A percentile compares a stretch with the other conserved stretches of the same genome.
Conservation (phyloP, 1,284 basidiomycete genomes). For the Wallemia mellicola region DNA sequence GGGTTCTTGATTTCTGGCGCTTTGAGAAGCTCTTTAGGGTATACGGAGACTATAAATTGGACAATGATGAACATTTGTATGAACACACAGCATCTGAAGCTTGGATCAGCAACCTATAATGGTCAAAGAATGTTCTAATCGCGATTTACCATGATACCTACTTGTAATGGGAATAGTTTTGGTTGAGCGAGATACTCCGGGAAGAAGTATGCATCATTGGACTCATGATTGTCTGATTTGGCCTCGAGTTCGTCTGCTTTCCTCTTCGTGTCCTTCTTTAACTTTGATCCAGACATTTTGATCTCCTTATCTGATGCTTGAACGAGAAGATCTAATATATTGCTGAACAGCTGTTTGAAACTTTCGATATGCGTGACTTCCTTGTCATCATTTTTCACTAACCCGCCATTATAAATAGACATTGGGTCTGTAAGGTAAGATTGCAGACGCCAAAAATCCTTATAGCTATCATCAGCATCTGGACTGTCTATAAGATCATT, state of each 20-base stretch:
- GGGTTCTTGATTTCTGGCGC: not conserved
- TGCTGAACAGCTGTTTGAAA: conserved; percentile 3
- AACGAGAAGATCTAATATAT: conserved; percentile 18
- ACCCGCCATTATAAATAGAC: not conserved
- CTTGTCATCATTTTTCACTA: not conserved
- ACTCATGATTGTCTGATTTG: too few species aligned
- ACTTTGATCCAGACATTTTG: conserved; percentile 6
- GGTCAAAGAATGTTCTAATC: not conserved
- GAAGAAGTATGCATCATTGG: not conserved
- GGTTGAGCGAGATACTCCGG: not conserved
- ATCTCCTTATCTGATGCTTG: conserved; percentile 18
- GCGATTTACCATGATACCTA: not conserved
- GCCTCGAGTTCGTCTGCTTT: not conserved
- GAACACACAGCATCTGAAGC: not conserved
- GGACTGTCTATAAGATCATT: not conserved
- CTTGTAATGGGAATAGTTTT: not conserved
- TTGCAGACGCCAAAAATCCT: not conserved
- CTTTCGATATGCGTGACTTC: not conserved
- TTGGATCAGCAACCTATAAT: not conserved
- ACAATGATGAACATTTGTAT: not conserved
- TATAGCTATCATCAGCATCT: not conserved
- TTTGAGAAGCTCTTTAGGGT: not conserved
- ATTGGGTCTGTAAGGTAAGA: not conserved
- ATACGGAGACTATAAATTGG: not conserved
- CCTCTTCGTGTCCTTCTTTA: conserved; percentile 4